These are phyloP conservation scores for Plectosphaerella sp. DNA, from an alignment of 2,329 filamentous ascomycete species.

Conservation along the genomic window DNA sequence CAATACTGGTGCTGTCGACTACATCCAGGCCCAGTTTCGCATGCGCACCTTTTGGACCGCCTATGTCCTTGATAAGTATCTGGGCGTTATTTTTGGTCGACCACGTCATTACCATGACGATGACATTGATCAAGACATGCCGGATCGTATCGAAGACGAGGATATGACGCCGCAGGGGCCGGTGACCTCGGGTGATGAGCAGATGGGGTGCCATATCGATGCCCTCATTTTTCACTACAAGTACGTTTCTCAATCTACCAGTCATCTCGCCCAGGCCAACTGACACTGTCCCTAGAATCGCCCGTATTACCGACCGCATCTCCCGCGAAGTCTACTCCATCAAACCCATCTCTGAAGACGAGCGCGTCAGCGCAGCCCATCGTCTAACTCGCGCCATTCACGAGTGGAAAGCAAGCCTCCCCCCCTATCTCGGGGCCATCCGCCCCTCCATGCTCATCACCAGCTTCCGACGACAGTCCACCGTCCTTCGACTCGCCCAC, in stretches of 20 bases:
- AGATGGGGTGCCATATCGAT: conserved; percentile 44
- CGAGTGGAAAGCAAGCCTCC: conserved; percentile 33
- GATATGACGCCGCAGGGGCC: conserved; percentile 39
- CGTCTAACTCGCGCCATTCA: conserved; percentile 31
- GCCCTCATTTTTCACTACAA: conserved; percentile 40
- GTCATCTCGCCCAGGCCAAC: conserved; percentile 10
- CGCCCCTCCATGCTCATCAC: conserved; percentile 40
- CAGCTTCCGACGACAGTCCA: conserved; percentile 42
- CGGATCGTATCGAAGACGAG: conserved; percentile 50
- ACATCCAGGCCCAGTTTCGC: conserved; percentile 45
- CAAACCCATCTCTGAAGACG: conserved; percentile 25
- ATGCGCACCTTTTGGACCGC: conserved; percentile 58
- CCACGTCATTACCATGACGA: conserved; percentile 59
- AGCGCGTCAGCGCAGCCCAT: conserved; percentile 31
- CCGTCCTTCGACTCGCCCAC: conserved; percentile 48
- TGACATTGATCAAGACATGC: conserved; percentile 58
- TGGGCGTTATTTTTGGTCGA: conserved; percentile 59
- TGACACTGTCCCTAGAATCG: conserved; percentile 16
- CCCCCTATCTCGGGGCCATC: conserved; percentile 37
- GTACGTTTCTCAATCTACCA: conserved; percentile 18
- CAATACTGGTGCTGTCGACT: conserved; percentile 23
- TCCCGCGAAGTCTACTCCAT: conserved; percentile 35
- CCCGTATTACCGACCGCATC: conserved; percentile 31
- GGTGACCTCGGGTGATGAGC: conserved; percentile 18
- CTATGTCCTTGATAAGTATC: conserved; percentile 58